Base-by-base conservation (phyloP, 352 stramenopile species). In the Pythium vanterpoolii region DNA sequence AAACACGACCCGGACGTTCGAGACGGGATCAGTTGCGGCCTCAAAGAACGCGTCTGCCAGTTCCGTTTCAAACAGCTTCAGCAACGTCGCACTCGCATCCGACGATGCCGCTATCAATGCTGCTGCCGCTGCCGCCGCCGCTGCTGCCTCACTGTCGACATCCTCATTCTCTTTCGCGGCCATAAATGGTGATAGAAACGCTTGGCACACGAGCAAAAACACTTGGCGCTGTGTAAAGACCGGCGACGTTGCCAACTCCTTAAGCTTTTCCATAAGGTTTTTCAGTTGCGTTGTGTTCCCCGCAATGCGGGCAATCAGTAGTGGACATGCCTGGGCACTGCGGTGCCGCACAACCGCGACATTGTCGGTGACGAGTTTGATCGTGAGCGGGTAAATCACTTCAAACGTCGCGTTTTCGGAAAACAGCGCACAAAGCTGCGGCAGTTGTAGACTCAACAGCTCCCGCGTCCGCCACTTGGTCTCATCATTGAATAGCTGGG, bases 391-490 rank as follows among this genome's bases (percentile, higher is more conserved):
- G 27, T 86, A 80, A 33, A 96, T 76, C 21, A 92, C 82, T 4
- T 69, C 71, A 69, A 92, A 95, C 2, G 83, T 90, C 18, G 81
- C 77, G 9, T 86, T 68, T 1, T 76, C 60, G 18, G 76, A 81
- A 39, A 95, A 95, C 39, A 89, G 76, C 13, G 59, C 69, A 54
- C 86, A 90, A 9, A 96, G 52, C 45, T 87, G 73, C 7, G 76
- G 69, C 48, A 96, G 51, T 55, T 96, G 88, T 2, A 72, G 53
- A 58, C 83, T 90, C 40, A 96, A 23, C 14, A 90, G 71, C 57
- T 89, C 73, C 5, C 88, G 80, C 31, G 92, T 83, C 8, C 88
- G 76, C 88, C 88, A 96, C 48, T 96, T 96, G 38, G 84, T 92
- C 43, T 89, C 73, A 21, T 88, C 77, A 34, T 77, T 72, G 14